Evolutionary conservation across 2,329 filamentous ascomycete genomes (phyloP).

Genomic region (Ilyonectria destructans): DNA sequence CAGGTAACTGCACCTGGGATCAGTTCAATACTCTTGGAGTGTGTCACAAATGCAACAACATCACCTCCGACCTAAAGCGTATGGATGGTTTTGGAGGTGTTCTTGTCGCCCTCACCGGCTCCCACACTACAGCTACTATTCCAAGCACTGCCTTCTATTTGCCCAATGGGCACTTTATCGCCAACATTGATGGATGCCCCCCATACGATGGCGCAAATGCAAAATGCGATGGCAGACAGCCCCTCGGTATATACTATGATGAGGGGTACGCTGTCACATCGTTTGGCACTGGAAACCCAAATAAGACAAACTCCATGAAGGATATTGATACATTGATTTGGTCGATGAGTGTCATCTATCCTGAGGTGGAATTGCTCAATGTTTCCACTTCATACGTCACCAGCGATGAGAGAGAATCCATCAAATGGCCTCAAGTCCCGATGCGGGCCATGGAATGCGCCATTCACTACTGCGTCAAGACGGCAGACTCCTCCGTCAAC

Average conservation of each 20-base stretch:
- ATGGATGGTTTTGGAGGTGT: conserved; percentile 11
- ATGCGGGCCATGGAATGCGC: conserved; percentile 30
- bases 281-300: conserved; percentile 33
- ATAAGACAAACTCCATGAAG: conserved; percentile 34
- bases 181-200: conserved; percentile 23
- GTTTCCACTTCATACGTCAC: background rate
- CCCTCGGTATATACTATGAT: conserved; percentile 3
- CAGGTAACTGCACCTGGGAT: conserved; percentile 42
- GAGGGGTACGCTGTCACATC: conserved; percentile 25
- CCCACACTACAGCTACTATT: background rate
- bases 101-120: background rate
- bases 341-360: conserved; percentile 35
- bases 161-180: conserved; percentile 27
- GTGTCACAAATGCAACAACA: conserved; percentile 41
- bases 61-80: conserved; percentile 33
- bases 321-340: conserved; percentile 37
- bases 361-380: conserved; percentile 17
- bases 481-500: conserved; percentile 3
- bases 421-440: conserved; percentile 26
- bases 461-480: conserved; percentile 34
- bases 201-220: background rate
- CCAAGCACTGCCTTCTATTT: conserved; percentile 19
- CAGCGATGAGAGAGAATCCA: background rate
- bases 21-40: conserved; percentile 42
- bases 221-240: background rate